A percentile compares a stretch with the other conserved stretches of the same genome.
Evolutionary conservation across 495 filamentous ascomycete genomes (phyloP).

Genomic region (Aspergillus affinis): DNA sequence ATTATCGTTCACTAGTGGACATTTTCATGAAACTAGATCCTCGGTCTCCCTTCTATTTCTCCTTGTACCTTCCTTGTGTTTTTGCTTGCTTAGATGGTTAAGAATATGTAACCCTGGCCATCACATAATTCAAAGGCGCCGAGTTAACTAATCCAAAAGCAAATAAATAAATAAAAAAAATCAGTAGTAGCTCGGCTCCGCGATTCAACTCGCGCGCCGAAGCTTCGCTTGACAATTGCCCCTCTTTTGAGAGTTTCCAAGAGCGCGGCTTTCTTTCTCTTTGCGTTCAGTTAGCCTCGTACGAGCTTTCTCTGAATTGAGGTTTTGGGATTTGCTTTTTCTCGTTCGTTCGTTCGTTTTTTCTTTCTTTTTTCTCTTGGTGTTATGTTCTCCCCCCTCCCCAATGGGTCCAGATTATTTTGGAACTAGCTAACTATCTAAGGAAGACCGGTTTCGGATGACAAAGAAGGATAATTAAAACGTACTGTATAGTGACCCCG

Average conservation of each 20-base stretch:
- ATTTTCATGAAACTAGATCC: too few species aligned
- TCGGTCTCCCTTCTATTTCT: too few species aligned
- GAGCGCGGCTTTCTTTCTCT: conserved; percentile 4
- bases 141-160: too few species aligned
- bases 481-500: too few species aligned
- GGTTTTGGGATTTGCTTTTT: neutral
- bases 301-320: neutral
- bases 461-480: too few species aligned
- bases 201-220: conserved; percentile 11
- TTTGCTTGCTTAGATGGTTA: neutral
- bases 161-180: neutral
- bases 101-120: neutral
- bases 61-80: neutral
- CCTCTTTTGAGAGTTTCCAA: conserved; percentile 9
- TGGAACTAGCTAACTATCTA: neutral
- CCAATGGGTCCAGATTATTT: neutral
- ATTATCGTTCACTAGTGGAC: neutral
- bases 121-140: neutral
- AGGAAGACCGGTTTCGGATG: too few species aligned
- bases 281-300: conserved; percentile 4
- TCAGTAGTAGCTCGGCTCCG: conserved; percentile 9
- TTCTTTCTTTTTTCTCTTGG: neutral
- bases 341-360: neutral
- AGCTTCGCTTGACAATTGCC: conserved; percentile 16
- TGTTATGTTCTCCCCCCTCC: too few species aligned